Base-by-base conservation (phyloP, 2,329 filamentous ascomycete genomes). In the Ophiostoma ips region DNA sequence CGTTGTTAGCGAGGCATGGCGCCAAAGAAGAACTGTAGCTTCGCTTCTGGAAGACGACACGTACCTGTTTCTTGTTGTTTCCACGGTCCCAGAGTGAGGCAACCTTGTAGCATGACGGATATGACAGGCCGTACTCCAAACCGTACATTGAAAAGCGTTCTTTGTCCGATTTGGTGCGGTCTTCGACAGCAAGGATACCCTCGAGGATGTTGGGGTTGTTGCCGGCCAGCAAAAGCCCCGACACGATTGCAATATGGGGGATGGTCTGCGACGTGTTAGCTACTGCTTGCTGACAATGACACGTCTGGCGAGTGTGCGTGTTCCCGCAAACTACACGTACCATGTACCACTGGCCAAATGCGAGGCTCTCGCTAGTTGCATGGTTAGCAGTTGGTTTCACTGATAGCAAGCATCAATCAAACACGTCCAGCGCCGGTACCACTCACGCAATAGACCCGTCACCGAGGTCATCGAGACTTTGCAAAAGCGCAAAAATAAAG, bases 161-260 rank as follows among this genome's bases (percentile, higher is more conserved):
- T 16, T 30, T 24, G 8, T 15, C n/a, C 5, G 24, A 13, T 30
- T 43, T 30, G n/a, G 24, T 30, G 7, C 9, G 40, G 15, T 10
- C 24, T 15, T 58, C 52, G 4, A 56, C 53, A 8, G 53, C 58
- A 16, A 60, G 52, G 6, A 61, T 52, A 2, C 56, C 59, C 37
- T 61, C 58, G 3, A 62, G 50, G n/a, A 55, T 59, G 43, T 56
- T 59, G 10, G 60, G 60, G 33, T 61, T 61, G 52, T 61, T 62
- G 8, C 59, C 58, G 2, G 60, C 58, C 8, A 61, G 54, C 24
- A 62, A 41, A 36, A 58, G 50, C 40, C 55, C 56, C 0, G 57
- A 58, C 21, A 61, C 38, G 15, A 62, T 59, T 37, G 59, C 55
- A 16, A 60, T 58, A 15, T 62, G 60, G 1, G 59, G 59, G 10